Evolutionary conservation across 768 basidiomycete species (phyloP).

Genomic region (Pisolithus marmoratus): DNA sequence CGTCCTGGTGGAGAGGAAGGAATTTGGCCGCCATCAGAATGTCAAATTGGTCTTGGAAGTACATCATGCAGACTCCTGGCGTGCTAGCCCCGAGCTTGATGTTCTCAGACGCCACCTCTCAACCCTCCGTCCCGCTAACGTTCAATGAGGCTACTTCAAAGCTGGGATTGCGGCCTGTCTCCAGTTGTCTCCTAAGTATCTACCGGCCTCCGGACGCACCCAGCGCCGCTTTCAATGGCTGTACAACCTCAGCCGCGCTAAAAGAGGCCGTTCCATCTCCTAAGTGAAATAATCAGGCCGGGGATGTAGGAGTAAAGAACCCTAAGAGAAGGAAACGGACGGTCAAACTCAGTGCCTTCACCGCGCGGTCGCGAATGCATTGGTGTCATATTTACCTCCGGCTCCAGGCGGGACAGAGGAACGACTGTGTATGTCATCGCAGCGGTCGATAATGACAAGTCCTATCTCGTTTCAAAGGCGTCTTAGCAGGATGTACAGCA

Average conservation of each 20-base stretch:
- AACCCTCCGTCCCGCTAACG: background rate
- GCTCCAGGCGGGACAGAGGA: slow-evolving; percentile 9
- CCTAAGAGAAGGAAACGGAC: background rate
- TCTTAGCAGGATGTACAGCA: too few species aligned
- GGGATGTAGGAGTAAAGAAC: background rate
- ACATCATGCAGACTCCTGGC: background rate
- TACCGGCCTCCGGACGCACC: background rate
- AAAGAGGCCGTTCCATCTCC: background rate
- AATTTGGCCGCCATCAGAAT: too few species aligned
- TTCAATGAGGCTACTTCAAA: background rate
- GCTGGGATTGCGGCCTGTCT: background rate
- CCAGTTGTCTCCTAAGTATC: background rate
- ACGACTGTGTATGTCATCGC: too few species aligned
- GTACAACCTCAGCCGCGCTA: background rate
- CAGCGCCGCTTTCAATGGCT: background rate
- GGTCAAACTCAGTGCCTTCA: background rate
- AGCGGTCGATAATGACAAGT: too few species aligned
- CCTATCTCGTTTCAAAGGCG: too few species aligned
- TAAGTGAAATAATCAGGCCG: background rate
- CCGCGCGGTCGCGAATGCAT: background rate
- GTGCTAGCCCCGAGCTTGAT: too few species aligned
- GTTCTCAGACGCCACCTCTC: too few species aligned
- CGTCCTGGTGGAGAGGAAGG: too few species aligned
- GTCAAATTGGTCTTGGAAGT: background rate
- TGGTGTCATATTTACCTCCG: slow-evolving; percentile 4